phyloP scores from a whole-genome alignment of 169 alveolate genomes.

The Eimeria tenella region DNA sequence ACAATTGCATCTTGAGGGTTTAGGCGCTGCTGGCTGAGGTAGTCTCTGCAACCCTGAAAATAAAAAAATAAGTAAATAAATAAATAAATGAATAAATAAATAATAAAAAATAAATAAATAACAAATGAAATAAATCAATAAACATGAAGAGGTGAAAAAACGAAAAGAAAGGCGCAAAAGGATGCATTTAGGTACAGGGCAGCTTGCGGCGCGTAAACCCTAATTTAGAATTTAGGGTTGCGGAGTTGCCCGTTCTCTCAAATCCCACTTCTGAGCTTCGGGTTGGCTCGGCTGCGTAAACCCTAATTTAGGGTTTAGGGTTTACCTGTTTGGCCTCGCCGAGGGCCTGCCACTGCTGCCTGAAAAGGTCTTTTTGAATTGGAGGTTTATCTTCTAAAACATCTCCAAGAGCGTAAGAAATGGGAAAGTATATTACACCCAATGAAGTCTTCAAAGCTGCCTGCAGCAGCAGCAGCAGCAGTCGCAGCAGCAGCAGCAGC shows the following conservation, averaged over 20 bases:
- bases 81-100: too few relatives aligned
- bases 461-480: constrained; percentile 70
- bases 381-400: constrained; percentile 81
- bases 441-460: constrained; percentile 84
- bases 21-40: background rate
- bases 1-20: background rate
- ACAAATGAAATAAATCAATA: background rate
- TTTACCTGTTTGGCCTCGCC: constrained; percentile 85
- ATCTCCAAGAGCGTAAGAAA: constrained; percentile 80
- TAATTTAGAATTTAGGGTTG: too few relatives aligned
- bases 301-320: background rate
- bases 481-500: background rate
- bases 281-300: background rate
- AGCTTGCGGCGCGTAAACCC: too few relatives aligned
- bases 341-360: constrained; percentile 82
- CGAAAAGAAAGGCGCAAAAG: background rate
- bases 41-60: background rate
- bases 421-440: constrained; percentile 83
- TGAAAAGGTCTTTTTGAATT: constrained; percentile 81
- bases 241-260: too few relatives aligned
- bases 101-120: background rate
- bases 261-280: too few relatives aligned
- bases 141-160: background rate
- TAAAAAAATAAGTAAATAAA: too few relatives aligned
- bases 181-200: too few relatives aligned